Evolutionary conservation across 2,329 filamentous ascomycete genomes (phyloP), one percentile per base, ranked within the genome.

Genomic region (Geosmithia flava): DNA sequence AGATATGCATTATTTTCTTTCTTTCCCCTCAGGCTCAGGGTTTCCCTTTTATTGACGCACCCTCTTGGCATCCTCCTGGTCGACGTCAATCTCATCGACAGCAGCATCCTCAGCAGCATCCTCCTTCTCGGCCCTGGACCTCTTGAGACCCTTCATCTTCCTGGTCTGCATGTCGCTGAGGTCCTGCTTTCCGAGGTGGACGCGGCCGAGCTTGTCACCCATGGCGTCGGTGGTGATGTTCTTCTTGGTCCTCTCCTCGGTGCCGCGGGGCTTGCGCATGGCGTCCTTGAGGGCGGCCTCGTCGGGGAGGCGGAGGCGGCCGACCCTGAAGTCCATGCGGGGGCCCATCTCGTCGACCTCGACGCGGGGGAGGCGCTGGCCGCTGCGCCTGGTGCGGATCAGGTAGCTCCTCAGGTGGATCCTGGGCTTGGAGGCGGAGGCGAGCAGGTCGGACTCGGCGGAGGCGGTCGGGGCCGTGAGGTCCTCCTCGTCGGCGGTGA

Each of bases 101-200:
- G 11, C 27, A 10, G 44, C 27, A 16, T 5, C 10, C 8, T 44
- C 48, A 37, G 55, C 53, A 43, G 53, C 55, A 37, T 53, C 65
- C 50, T 70, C 69, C 16, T 58, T 70, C 3, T 69, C 72, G 47
- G 76, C 78, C 48, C 87, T 79, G 54, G 76, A 81, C 55, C 93
- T 77, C 79, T 97, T 98, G 56, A 98, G 68, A 55, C 90, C 93
- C 81, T 98, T 98, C 90, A 98, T 97, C 80, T 98, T 98, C 62
- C 93, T 83, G 47, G 90, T 94, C 74, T 98, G 93, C 66, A 98
- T 67, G 58, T 85, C 78, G 61, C 74, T 75, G 50, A 98, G 76
- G 68, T 98, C 89, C 68, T 96, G 89, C 71, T 84, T 88, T 60
- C 86, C 88, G 51, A 95, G 68, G 65, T 98, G 93, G 53, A 98